Evolutionary conservation across 345 rosid species (phyloP), one percentile per base, ranked within the genome.

Genomic region (Ailanthus altissimus): DNA sequence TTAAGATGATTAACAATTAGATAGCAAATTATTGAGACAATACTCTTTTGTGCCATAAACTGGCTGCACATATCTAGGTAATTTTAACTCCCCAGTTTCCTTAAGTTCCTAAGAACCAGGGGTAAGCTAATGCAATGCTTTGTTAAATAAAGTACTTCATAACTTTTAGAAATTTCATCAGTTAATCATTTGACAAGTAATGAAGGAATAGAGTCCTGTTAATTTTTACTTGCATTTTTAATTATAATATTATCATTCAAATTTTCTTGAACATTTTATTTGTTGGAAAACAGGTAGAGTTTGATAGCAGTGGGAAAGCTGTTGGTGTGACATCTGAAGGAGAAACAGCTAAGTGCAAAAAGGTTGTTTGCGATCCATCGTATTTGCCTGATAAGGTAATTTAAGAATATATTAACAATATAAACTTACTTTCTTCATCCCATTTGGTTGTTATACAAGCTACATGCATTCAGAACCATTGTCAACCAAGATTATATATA

Each of bases 321-420:
- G 49, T 81, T 38, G 94, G 98, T 75, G 98, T 93, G 32, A 91
- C 94, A 25, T 95, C 94, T 18, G 90, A 88, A 77, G 93, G 94
- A 65, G 97, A 96, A 85, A 93, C 97, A 81, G 97, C 97, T 10
- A 96, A 91, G 83, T 93, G 98, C 88, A 91, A 93, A 84, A 96
- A 93, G 87, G 88, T 90, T 81, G 97, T 96, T 11, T 92, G 94
- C 53, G 97, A 90, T 79, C 97, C 97, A 36, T 93, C 94, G n/a
- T 95, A 95, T 82, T 84, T 95, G 81, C 82, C 91, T 36, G 84
- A 88, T 51, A 96, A 93, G 93, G 98, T 93, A 90, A 77, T 42
- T 4, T 15, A 46, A 1, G 26, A 43, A 66, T 14, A 45, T 45
- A 45, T 45, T 10, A 45, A 45, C 47, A 45, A 10, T 5, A 45